A percentile compares a stretch with the other conserved stretches of the same genome.
Evolutionary conservation across 345 rosid species (phyloP).

Genomic region (Mallotus nudiflorus): DNA sequence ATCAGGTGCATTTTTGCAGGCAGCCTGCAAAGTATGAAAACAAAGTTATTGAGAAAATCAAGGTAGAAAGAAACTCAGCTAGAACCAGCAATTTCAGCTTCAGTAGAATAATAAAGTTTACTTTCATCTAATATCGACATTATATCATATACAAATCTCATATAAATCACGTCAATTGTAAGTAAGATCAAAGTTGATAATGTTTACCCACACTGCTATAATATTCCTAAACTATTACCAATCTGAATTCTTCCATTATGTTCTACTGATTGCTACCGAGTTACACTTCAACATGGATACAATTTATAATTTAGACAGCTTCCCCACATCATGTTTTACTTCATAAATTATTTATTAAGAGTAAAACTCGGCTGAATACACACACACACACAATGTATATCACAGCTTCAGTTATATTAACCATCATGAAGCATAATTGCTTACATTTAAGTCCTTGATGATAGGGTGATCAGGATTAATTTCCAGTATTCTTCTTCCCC

Average conservation of each 20-base stretch:
- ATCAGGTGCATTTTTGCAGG: conserved; percentile 87
- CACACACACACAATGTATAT: background rate
- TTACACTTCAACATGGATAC: background rate
- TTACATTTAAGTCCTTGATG: conserved; percentile 80
- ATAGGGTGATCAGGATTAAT: conserved; percentile 95
- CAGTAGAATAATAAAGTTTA: background rate
- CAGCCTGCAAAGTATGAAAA: conserved; percentile 57
- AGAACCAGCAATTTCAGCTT: background rate
- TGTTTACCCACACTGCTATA: no score
- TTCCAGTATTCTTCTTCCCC: conserved; percentile 94
- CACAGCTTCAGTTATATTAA: background rate
- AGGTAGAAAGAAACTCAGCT: background rate
- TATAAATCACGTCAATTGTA: no score
- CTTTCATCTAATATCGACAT: background rate
- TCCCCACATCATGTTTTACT: background rate
- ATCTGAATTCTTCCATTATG: background rate
- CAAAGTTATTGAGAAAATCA: background rate
- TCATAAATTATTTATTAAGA: background rate
- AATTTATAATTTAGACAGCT: background rate
- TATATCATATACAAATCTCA: no score
- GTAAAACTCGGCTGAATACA: background rate
- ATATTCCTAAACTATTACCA: no score
- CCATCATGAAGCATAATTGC: conserved; percentile 12
- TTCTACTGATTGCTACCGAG: background rate
- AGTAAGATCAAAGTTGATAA: no score